Evolutionary conservation across 2,329 filamentous ascomycete genomes (phyloP).

Genomic region (Exophiala calicioides): DNA sequence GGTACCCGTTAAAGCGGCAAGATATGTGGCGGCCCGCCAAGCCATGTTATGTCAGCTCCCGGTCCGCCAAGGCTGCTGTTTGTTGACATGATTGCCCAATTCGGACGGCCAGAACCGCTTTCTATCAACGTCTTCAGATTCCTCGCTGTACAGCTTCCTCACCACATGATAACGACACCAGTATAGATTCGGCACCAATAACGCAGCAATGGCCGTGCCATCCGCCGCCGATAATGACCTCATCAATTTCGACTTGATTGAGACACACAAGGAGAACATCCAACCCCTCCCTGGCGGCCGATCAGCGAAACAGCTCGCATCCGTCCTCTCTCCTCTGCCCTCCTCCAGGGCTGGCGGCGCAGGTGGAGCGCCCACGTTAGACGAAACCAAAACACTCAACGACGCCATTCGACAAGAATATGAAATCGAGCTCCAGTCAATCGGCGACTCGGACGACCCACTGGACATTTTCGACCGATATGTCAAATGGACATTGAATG

Average conservation of each 20-base stretch:
- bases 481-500: constrained; percentile 92
- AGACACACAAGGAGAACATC: constrained; percentile 97
- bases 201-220: constrained; percentile 22
- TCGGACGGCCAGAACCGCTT: background rate
- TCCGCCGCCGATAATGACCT: constrained; percentile 38
- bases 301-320: constrained; percentile 84
- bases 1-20: no score
- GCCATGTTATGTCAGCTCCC: background rate
- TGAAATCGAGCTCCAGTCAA: constrained; percentile 75
- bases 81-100: constrained; percentile 19
- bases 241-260: constrained; percentile 82
- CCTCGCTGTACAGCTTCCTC: constrained; percentile 10
- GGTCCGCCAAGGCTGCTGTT: constrained; percentile 13
- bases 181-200: constrained; percentile 14
- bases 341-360: constrained; percentile 48
- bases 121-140: constrained; percentile 2
- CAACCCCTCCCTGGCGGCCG: constrained; percentile 85
- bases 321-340: constrained; percentile 65
- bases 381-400: constrained; percentile 73
- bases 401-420: constrained; percentile 79
- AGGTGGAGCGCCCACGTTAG: constrained; percentile 63
- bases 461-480: constrained; percentile 96
- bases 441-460: constrained; percentile 88
- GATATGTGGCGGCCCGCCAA: background rate
- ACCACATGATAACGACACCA: constrained; percentile 19